Base-by-base conservation (phyloP, 306 rosid species). In the Luffa aegyptiaca region DNA sequence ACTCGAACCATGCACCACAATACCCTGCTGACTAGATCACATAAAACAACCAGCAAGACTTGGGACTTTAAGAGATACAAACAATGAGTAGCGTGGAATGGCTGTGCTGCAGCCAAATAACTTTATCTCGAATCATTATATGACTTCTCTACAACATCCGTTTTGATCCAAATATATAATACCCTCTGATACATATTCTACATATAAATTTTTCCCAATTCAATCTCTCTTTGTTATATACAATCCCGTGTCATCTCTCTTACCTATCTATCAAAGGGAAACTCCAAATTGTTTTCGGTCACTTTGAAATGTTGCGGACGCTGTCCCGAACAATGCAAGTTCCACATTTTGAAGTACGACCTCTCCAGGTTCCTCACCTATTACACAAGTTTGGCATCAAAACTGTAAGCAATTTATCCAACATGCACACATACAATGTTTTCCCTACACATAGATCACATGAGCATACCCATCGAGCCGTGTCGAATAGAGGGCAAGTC, bases 401-500 rank as follows among this genome's bases (percentile, higher is more conserved):
- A 45, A 44, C 33, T 6, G 17, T 20, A 14, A 11, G 20, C n/a
- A 73, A 0, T 51, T 33, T 3, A 49, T 31, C 37, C 33, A 33
- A 49, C 26, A 74, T 9, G 49, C 12, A 8, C 51, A 33, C 44
- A 0, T 31, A 16, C 8, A 31, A 49, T 17, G 31, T 33, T 13
- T 9, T 12, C 33, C 17, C 13, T 37, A 20, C 4, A 35, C 1
- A 35, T 36, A 18, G 31, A 41, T 36, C 33, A 20, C 16, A 75
- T 63, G 37, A 21, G 78, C 83, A 14, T 55, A 96, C 99, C 99
- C 99, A 96, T 85, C 99, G 96, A 48, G 86, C 11, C 1, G 99
- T 91, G 88, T 96, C 99, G 41, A 96, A 96, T 52, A 96, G 89
- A 82, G 99, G 99, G 86, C 99, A 96, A 36, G 87, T 88, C 92